Base-by-base conservation (phyloP, 2,329 filamentous ascomycete species). In the Karstenula rhodostoma region DNA sequence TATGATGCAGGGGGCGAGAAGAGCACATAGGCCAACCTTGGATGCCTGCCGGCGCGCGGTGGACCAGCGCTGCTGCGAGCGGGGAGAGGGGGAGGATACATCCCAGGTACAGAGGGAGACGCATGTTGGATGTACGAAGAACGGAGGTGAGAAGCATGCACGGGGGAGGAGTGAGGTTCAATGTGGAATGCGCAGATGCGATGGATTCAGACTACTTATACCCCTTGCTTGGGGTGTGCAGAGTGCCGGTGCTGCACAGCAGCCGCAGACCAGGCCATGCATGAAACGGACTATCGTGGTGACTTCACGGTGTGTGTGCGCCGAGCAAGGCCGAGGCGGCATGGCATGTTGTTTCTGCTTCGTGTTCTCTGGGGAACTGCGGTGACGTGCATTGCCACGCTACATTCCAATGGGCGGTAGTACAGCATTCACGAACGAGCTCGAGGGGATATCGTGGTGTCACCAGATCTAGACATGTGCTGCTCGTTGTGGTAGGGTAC, bases 341-440 rank as follows among this genome's bases (percentile, higher is more conserved):
- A 9, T 15, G 32, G 32, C 19, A 35, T 13, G 51, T 32, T 40
- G n/a, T 22, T 43, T 43, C 12, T n/a, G 37, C 9, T 43, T 32
- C 12, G 37, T 33, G 51, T 54, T 19, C 19, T 25, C 23, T 8
- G 23, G 22, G 23, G 15, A 32, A 25, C 23, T 22, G n/a, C 17
- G 23, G 40, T 23, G 27, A 56, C 23, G 13, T 43, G 48, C 13
- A 7, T 23, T 29, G 44, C 60, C 61, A 62, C 58, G 61, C 64
- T 60, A 57, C 62, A 63, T 66, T 64, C 58, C 62, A 42, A 25
- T 51, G 53, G 54, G 25, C 9, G 37, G 29, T 58, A 19, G 58
- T 59, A 53, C 32, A 12, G 29, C 17, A 35, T 19, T 49, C 8
- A 33, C 49, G 23, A 40, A 23, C 19, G 23, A 13, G 49, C 13